These are phyloP conservation scores for Aspergillus incahuasiensis DNA, from an alignment of 495 filamentous ascomycete genomes.

Conservation along the genomic window DNA sequence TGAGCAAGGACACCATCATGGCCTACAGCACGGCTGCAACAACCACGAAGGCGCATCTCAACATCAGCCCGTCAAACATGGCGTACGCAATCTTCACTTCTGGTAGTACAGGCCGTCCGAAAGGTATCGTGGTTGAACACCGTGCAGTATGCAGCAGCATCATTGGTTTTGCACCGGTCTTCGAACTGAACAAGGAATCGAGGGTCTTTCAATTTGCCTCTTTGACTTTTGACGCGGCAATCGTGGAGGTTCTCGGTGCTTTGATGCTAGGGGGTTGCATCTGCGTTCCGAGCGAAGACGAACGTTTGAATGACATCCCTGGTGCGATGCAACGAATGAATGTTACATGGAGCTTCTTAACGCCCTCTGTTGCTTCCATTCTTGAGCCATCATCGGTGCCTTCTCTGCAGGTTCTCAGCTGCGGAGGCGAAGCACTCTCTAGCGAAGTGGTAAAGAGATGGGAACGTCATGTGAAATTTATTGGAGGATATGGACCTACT, in stretches of 20 bases:
- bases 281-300: slow-evolving; percentile 57
- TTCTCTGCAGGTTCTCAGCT: slow-evolving; percentile 38
- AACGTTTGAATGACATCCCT: slow-evolving; percentile 47
- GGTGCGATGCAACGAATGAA: slow-evolving; percentile 45
- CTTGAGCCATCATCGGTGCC: slow-evolving; percentile 45
- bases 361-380: slow-evolving; percentile 49
- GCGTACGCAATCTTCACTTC: slow-evolving; percentile 45
- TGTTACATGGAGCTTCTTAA: slow-evolving; percentile 50
- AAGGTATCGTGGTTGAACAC: slow-evolving; percentile 49
- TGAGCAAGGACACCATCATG: slow-evolving; percentile 36
- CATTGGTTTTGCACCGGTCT: slow-evolving; percentile 33
- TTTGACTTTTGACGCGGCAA: slow-evolving; percentile 50
- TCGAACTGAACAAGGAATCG: slow-evolving; percentile 30
- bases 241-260: slow-evolving; percentile 48
- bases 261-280: slow-evolving; percentile 54
- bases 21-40: slow-evolving; percentile 26
- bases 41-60: background rate
- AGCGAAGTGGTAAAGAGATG: slow-evolving; percentile 50
- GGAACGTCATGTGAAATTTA: slow-evolving; percentile 43
- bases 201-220: slow-evolving; percentile 53
- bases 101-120: slow-evolving; percentile 57
- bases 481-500: slow-evolving; percentile 59
- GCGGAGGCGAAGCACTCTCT: slow-evolving; percentile 46
- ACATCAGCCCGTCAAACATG: slow-evolving; percentile 27
- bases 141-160: slow-evolving; percentile 44